Evolutionary conservation across 148 eudicot species (phyloP), one percentile per base, ranked within the genome.

Genomic region (Fallopia convolvulus): DNA sequence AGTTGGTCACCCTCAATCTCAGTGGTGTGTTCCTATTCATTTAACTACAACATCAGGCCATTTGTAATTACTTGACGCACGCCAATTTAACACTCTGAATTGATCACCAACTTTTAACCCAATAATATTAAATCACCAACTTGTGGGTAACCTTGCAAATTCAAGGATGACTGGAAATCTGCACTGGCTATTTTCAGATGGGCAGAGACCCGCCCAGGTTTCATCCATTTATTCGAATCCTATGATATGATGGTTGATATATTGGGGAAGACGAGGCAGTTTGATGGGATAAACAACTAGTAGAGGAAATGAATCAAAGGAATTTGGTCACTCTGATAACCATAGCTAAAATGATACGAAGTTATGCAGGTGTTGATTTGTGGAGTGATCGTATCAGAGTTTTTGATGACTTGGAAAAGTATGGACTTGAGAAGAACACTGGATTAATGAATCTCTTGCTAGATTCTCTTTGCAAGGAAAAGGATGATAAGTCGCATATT

Each of bases 381-480:
- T 95, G 97, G 97, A 79, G 80, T 80, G 88, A 87, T 70, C 91
- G 85, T 72, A 83, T 88, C 48, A 86, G 78, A 80, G 81, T 75
- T 10, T 95, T 92, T 70, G 92, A 95, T 77, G 90, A 87, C 79
- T 85, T 92, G 82, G 84, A 74, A 36, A 84, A 75, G 23, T 87
- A 77, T 79, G 96, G 96, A 4, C 82, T 94, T 82, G 85, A 86
- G 79, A 91, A 87, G 83, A 92, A 88, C 78, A 83, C 89, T 0
- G 93, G 91, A 66, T 76, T 97, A 14, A 90, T 95, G 97, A 95
- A 95, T 77, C 53, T 95, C 71, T 81, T 92, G 83, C 94, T 95
- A 48, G 96, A 92, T 79, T 85, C 97, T 0, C 96, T 94, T 70
- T 94, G 97, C 87, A 92, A 92, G 84, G 99, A 91, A 84, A 80